Conservation (phyloP, 257 asterid genomes). For the Linderniella brevidens region DNA sequence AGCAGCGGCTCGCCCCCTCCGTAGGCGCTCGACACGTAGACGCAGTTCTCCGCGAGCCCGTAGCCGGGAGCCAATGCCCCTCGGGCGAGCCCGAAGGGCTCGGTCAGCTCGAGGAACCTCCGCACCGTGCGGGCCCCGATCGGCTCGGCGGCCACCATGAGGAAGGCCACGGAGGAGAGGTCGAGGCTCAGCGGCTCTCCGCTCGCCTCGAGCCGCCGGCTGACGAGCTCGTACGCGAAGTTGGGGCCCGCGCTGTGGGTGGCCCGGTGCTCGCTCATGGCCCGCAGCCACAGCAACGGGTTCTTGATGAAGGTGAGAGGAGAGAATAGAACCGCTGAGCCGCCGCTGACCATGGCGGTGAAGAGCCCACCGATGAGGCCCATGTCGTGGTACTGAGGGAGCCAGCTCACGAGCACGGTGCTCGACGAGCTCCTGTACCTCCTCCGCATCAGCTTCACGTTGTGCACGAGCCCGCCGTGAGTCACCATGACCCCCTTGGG, state of each 20-base stretch:
- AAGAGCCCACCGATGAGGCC: slow-evolving; percentile 60
- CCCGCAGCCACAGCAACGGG: slow-evolving; percentile 44
- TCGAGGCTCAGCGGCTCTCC: slow-evolving; percentile 17
- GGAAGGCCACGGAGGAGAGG: slow-evolving; percentile 38
- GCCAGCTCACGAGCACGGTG: slow-evolving; percentile 51
- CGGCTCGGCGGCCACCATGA: slow-evolving; percentile 69
- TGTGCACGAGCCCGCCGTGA: slow-evolving; percentile 47
- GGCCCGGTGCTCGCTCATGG: slow-evolving; percentile 33
- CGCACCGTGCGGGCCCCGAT: slow-evolving; percentile 31
- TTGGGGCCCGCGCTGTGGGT: slow-evolving; percentile 69
- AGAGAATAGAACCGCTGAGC: slow-evolving; percentile 46
- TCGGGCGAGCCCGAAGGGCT: slow-evolving; percentile 37
- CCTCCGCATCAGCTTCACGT: slow-evolving; percentile 46
- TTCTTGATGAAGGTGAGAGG: slow-evolving; percentile 41
- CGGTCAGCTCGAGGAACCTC: slow-evolving; percentile 33
- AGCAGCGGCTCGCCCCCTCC: slow-evolving; percentile 34
- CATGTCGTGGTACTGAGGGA: slow-evolving; percentile 73
- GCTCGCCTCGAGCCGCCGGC: slow-evolving; percentile 29
- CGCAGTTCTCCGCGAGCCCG: slow-evolving; percentile 68
- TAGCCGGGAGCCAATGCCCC: slow-evolving; percentile 56
- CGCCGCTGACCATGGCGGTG: slow-evolving; percentile 52
- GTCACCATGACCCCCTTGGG: slow-evolving; percentile 67
- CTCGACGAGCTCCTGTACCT: slow-evolving; percentile 39
- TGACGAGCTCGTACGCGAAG: slow-evolving; percentile 46
- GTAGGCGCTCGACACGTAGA: slow-evolving; percentile 49